Conservation (phyloP, 129 eudicot genomes). For the Tagetes erecta region DNA sequence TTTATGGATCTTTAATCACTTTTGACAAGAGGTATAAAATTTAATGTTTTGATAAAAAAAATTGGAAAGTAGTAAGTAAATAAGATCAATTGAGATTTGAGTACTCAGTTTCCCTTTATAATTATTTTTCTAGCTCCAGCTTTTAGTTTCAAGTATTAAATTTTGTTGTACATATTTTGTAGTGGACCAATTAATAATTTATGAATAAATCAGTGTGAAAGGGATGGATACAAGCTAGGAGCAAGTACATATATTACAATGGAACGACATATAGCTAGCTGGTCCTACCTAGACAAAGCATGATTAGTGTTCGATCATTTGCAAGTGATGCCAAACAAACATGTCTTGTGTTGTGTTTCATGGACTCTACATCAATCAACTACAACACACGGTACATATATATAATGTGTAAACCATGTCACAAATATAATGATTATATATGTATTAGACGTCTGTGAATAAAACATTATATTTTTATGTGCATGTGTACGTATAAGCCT, state of each 20-base stretch:
- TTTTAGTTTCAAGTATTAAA: constrained; percentile 25
- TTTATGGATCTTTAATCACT: neutral
- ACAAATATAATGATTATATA: constrained; percentile 13
- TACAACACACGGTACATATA: neutral
- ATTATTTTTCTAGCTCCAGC: constrained; percentile 11
- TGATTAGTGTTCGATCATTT: constrained; percentile 22
- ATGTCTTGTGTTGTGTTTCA: constrained; percentile 21
- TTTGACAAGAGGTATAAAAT: neutral
- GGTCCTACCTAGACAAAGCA: constrained; percentile 32
- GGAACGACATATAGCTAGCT: constrained; percentile 20
- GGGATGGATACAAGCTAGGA: constrained; percentile 27
- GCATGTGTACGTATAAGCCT: constrained; percentile 18
- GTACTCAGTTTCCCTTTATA: neutral
- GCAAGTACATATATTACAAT: constrained; percentile 27
- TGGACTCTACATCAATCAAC: constrained; percentile 10
- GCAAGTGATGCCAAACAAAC: constrained; percentile 33
- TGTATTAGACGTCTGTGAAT: neutral
- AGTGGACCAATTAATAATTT: constrained; percentile 17
- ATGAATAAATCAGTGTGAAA: constrained; percentile 27
- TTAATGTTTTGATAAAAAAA: neutral
- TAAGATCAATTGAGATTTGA: neutral
- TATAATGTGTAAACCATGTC: constrained; percentile 14
- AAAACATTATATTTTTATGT: neutral
- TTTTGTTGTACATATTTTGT: constrained; percentile 18
- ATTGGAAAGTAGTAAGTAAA: neutral